Evolutionary conservation across 352 stramenopile species (phyloP), one percentile per base, ranked within the genome.

Genomic region (Phytopythium chamaehyphon): DNA sequence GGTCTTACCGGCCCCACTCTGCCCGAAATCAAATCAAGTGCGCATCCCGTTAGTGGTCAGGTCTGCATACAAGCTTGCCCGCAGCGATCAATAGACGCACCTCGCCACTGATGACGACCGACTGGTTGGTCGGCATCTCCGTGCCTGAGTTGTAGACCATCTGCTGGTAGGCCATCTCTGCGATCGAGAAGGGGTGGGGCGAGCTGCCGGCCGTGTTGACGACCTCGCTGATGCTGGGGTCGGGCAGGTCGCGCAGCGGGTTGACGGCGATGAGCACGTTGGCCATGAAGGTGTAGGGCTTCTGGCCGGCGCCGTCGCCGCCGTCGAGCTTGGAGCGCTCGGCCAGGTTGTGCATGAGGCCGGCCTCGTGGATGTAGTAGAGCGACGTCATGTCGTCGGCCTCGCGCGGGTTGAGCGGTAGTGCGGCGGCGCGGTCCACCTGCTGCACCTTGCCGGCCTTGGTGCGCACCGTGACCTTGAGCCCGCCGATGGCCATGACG

Each of bases 261-360:
- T 97, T 97, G 11, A 96, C 86, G 4, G 86, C 86, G 55, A 97
- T 96, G 38, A 97, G 73, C 56, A 97, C 87, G 51, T 95, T 97
- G 54, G 87, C 84, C 90, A 97, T 97, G 67, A 96, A 96, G 40
- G 88, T 97, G 70, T 96, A 97, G 24, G 90, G 88, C 54, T 86
- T 86, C 57, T 94, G 81, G 35, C 55, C 59, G 16, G 54, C 64
- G 28, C 71, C 73, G 42, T 89, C 77, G n/a, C 71, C 72, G 38
- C 86, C 80, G 43, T 95, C 77, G 51, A 96, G 73, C 59, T 86
- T 86, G 61, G 94, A 93, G 37, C 95, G 84, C 47, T 91, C 75
- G 48, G 96, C 93, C 38, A 98, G 64, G 69, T 98, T 98, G 66
- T 98, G 95, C 39, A 98, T 63, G 57, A 98, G 95, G 21, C 90